phyloP scores from a whole-genome alignment of 169 alveolate species.

The Hepatocystis sp. region DNA sequence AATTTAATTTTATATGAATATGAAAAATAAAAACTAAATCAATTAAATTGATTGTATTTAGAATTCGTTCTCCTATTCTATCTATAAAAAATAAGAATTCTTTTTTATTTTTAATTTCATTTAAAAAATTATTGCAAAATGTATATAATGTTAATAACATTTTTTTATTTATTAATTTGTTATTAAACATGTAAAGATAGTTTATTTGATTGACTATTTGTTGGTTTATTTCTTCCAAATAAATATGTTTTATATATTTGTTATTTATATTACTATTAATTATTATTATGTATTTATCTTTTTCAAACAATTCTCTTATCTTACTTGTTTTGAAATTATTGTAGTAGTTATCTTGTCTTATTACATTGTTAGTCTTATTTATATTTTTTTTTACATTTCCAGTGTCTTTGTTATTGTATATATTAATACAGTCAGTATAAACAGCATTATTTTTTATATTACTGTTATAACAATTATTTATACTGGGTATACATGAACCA shows the following conservation, averaged over 20 bases:
- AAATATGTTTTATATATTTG: slow-evolving; percentile 36
- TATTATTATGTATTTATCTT: slow-evolving; percentile 23
- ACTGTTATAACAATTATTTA: no score
- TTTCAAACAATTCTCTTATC: slow-evolving; percentile 8
- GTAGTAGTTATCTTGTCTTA: no score
- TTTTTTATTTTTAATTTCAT: slow-evolving; percentile 12
- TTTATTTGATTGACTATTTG: slow-evolving; percentile 23
- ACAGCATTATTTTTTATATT: no score
- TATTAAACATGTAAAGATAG: slow-evolving; percentile 44
- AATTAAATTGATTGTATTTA: slow-evolving; percentile 33
- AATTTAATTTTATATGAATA: slow-evolving; percentile 40
- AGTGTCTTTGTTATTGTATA: no score
- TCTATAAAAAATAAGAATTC: slow-evolving; percentile 64
- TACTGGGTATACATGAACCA: no score
- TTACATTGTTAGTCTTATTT: no score
- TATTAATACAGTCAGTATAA: no score
- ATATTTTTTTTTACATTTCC: no score
- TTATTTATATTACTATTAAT: slow-evolving; percentile 50
- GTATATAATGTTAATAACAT: slow-evolving; percentile 15
- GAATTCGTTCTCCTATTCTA: slow-evolving; percentile 21
- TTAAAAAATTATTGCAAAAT: slow-evolving; percentile 15
- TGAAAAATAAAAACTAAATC: slow-evolving; percentile 41
- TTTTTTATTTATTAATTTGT: slow-evolving; percentile 13
- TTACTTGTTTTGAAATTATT: no score
- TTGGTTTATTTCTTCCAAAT: slow-evolving; percentile 26